phyloP scores from a whole-genome alignment of 2,329 filamentous ascomycete genomes.

The Trichoderma gracile region DNA sequence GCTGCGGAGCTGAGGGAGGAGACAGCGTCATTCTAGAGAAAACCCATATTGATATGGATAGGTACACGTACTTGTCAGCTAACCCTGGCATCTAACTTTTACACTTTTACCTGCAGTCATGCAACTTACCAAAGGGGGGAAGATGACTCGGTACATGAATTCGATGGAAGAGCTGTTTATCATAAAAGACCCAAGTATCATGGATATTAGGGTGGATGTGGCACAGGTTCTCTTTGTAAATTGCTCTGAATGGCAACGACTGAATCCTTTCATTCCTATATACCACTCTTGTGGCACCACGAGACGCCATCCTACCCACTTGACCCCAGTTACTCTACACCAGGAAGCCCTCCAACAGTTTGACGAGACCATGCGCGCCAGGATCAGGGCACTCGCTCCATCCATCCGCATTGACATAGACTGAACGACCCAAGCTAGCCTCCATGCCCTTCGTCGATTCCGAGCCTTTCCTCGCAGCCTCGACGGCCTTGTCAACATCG shows the following conservation, averaged over 20 bases:
- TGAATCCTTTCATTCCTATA: background rate
- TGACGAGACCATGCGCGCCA: constrained; percentile 60
- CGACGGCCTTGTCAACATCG: constrained; percentile 50
- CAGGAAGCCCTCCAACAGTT: constrained; percentile 64
- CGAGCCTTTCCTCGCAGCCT: constrained; percentile 63
- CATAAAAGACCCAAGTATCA: no score
- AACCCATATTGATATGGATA: no score
- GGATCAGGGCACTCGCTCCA: constrained; percentile 73
- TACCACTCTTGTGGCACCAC: background rate
- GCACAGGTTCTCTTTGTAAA: background rate
- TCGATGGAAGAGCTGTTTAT: no score
- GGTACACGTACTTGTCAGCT: no score
- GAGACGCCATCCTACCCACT: no score
- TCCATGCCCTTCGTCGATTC: constrained; percentile 73
- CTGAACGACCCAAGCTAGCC: constrained; percentile 69
- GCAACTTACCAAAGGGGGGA: no score
- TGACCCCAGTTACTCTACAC: background rate
- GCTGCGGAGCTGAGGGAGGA: no score
- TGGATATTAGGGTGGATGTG: background rate
- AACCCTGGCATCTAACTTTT: no score
- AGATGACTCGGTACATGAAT: no score
- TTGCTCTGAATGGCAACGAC: background rate
- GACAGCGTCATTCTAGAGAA: no score
- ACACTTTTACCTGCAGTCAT: no score
- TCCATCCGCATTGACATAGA: constrained; percentile 70